Base-by-base conservation (phyloP, 768 basidiomycete genomes). In the Cystobasidium ongulense region DNA sequence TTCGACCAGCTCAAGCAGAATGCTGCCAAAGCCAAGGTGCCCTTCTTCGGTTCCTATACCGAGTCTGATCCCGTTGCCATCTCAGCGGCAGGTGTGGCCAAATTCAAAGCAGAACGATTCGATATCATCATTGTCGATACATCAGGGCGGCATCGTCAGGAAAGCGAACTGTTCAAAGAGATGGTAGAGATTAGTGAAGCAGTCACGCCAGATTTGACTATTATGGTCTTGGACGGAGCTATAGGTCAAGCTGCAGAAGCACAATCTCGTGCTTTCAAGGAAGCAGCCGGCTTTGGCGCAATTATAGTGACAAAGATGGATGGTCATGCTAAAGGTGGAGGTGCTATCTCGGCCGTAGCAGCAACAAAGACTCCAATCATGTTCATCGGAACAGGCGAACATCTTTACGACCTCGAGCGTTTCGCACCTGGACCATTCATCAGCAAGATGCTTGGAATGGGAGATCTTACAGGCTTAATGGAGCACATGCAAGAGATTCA, bases 241-340 rank as follows among this genome's bases (percentile, higher is more conserved):
- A 99, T 99, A 79, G 92, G 95, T 79, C 96, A 99, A 85, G 94
- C 96, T 10, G 96, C 96, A 17, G 96, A 99, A 80, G 90, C 91
- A 4, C 96, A 99, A 80, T 90, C 90, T 80, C 87, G 87, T 50
- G 96, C 96, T 0, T 99, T 99, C 85, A 99, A 99, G 82, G 95
- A 98, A 75, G 92, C 90, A 74, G 91, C 93, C 25, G 88, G 96
- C 80, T 99, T 99, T 80, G 96, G 95, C 72, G 96, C 95, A 1
- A 99, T 99, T 76, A 96, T 99, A 74, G 96, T 99, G 18, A 99
- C 96, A 13, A 99, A 99, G 83, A 92, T 99, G 88, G 96, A 99
- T 78, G 96, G 96, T 2, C 96, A 99, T 78, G 96, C 96, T 0
- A 98, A 96, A 81, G 96, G 96, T 71, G 96, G 96, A 81, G 96